Evolutionary conservation across 495 filamentous ascomycete genomes (phyloP), one percentile per base, ranked within the genome.

Genomic region (Aspergillus affinis): DNA sequence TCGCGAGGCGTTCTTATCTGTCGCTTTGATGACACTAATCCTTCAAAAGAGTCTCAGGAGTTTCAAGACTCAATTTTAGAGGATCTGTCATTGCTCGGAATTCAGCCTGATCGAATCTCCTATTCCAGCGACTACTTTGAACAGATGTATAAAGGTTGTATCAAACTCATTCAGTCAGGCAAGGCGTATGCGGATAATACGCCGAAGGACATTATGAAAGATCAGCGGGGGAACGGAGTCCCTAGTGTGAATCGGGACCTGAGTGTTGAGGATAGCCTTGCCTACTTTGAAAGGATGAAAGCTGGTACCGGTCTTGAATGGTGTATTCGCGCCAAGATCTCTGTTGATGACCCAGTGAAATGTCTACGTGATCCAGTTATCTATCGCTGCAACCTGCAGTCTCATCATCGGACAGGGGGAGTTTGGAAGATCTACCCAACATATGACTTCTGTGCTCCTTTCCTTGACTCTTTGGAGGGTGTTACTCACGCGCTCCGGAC

Each of bases 341-440:
- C 85, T 9, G 80, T 86, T 56, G 84, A 88, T 72, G 80, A 86
- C 72, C 85, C 84, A 59, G 90, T 90, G 76, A 88, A 86, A 72
- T 83, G 86, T 51, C 82, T 89, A 81, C 77, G 90, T 32, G 90
- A 93, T 69, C 90, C 90, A 7, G 90, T 92, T 68, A 90, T 93
- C 72, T 93, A 93, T 72, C 86, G 90, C 54, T 93, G 88, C 61
- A 74, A 76, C 65, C 74, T 84, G 21, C 76, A 84, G 29, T 73
- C 78, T 15, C 91, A 95, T 66, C 91, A 92, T 72, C 86, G 92
- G 32, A 95, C 91, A 9, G 90, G 91, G 32, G 80, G 78, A 29
- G 85, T 78, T 54, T 94, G 90, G 88, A 92, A 92, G 72, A 86
- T 92, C 63, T 95, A 95, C 77, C 91, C 91, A 0, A 94, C 88